Conservation (phyloP, 2,329 filamentous ascomycete species). For the Diplodia seriata region DNA sequence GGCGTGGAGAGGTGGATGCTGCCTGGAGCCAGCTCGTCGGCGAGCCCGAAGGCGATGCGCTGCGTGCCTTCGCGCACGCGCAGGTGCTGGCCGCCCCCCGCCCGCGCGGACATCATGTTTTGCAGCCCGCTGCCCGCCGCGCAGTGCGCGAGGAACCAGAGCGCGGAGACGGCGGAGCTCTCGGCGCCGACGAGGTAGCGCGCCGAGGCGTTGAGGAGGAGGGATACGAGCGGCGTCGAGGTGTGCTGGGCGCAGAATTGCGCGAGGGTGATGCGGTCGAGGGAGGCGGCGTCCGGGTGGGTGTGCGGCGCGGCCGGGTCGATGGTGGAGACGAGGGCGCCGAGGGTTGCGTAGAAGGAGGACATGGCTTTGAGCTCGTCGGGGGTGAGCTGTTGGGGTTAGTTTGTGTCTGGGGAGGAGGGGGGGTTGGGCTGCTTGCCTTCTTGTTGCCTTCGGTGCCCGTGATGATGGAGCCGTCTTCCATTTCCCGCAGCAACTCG, state of each 20-base stretch:
- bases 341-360: not conserved
- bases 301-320: conserved; percentile 8
- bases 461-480: conserved; percentile 3
- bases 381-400: conserved; percentile 4
- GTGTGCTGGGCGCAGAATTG: conserved; percentile 10
- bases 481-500: conserved; percentile 35
- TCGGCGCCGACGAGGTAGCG: conserved; percentile 23
- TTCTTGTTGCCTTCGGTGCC: conserved; percentile 20
- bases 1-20: conserved; percentile 43
- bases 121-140: conserved; percentile 19
- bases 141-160: conserved; percentile 24
- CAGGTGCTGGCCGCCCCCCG: conserved; percentile 19
- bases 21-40: conserved; percentile 43
- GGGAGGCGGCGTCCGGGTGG: conserved; percentile 2
- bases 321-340: not conserved
- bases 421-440: not conserved
- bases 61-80: conserved; percentile 20
- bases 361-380: conserved; percentile 23
- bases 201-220: not conserved
- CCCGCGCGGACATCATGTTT: conserved; percentile 18
- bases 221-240: not conserved
- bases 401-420: not conserved
- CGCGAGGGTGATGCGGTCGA: conserved; percentile 22
- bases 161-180: conserved; percentile 18
- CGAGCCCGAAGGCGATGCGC: conserved; percentile 44